Evolutionary conservation across 177 flowering plant genomes (phyloP).

Genomic region (Vitis hybrid): DNA sequence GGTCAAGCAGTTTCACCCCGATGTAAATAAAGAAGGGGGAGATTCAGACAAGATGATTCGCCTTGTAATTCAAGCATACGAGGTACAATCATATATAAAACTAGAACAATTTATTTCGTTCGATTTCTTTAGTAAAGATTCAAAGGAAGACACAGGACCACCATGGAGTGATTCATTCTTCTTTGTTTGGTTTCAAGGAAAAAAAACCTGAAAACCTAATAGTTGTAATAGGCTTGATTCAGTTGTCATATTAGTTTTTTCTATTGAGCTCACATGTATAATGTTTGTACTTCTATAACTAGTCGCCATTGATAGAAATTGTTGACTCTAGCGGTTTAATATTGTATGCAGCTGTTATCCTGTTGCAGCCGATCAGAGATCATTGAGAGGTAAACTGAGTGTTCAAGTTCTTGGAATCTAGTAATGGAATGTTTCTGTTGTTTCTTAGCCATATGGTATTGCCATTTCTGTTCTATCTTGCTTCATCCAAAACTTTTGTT

Average conservation of each 20-base stretch:
- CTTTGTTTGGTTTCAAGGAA: neutral
- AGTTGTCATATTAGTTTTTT: neutral
- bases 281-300: neutral
- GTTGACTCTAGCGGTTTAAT: constrained; percentile 3
- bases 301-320: neutral
- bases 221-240: neutral
- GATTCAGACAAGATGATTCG: constrained; percentile 75
- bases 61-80: constrained; percentile 76
- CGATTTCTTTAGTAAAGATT: too few relatives aligned
- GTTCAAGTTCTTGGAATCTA: neutral
- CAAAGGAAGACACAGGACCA: too few relatives aligned
- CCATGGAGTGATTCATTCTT: too few relatives aligned
- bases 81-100: constrained; percentile 41
- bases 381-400: constrained; percentile 61
- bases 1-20: constrained; percentile 94
- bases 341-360: constrained; percentile 56
- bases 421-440: neutral
- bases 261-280: neutral
- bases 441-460: neutral
- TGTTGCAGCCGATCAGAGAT: constrained; percentile 51
- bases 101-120: neutral
- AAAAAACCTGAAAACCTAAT: neutral
- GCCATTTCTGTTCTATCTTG: too few relatives aligned
- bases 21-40: constrained; percentile 53
- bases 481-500: too few relatives aligned